A percentile compares a stretch with the other conserved stretches of the same genome.
phyloP scores from a whole-genome alignment of 2,329 filamentous ascomycete species.

The Phialocephala sp. region DNA sequence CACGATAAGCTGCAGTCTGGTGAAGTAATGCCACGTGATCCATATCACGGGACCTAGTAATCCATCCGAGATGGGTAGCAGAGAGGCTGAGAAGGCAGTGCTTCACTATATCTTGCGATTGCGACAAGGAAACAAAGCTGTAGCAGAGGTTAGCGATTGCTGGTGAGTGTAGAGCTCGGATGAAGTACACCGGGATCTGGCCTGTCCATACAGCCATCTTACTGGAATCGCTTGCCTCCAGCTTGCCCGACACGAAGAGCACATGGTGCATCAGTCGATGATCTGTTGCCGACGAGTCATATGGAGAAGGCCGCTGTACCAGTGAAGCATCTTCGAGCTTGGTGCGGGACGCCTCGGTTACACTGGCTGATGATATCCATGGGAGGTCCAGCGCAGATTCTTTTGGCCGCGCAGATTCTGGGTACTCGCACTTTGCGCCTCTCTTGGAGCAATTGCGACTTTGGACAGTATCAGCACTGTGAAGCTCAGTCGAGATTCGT shows the following conservation, averaged over 20 bases:
- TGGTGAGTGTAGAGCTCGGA: neutral
- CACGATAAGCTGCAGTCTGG: neutral
- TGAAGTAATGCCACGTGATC: neutral
- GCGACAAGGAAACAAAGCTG: neutral
- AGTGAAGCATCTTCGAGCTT: neutral
- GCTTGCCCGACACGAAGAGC: neutral
- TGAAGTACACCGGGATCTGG: neutral
- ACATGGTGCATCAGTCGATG: neutral
- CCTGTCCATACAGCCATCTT: neutral
- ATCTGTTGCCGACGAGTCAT: neutral
- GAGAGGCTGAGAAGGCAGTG: neutral
- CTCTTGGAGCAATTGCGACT: neutral
- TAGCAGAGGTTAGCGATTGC: neutral
- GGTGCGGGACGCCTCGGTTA: neutral
- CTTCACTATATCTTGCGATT: neutral
- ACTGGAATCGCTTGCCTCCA: neutral
- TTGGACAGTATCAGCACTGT: neutral
- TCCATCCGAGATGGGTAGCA: neutral
- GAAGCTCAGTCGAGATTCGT: neutral
- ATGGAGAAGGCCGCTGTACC: neutral
- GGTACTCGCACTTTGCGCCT: neutral
- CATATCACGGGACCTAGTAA: neutral
- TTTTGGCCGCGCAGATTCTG: neutral
- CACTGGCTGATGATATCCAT: neutral
- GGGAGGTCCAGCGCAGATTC: neutral